Evolutionary conservation across 768 basidiomycete species (phyloP).

Genomic region (Postia placenta): DNA sequence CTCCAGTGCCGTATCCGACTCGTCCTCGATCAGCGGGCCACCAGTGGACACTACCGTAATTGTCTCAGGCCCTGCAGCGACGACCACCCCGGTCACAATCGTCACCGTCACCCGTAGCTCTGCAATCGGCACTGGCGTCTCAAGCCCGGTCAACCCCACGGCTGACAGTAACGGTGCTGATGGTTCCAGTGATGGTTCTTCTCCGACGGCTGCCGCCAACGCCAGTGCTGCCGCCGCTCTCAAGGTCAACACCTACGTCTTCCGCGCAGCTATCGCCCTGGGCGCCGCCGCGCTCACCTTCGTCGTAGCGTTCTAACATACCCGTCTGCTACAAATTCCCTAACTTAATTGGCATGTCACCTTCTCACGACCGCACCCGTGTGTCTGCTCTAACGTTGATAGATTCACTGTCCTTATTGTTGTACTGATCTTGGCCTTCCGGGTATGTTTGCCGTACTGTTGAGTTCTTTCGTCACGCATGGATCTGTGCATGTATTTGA

Average conservation of each 20-base stretch:
- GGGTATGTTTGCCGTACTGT: neutral
- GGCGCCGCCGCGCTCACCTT: conserved; percentile 17
- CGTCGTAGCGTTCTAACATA: conserved; percentile 15
- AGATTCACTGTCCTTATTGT: neutral
- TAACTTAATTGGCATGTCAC: too few species aligned
- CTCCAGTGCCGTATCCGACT: neutral
- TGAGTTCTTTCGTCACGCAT: neutral
- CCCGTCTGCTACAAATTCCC: too few species aligned
- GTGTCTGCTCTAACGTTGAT: too few species aligned
- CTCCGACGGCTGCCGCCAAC: conserved; percentile 3
- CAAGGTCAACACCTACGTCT: conserved; percentile 10
- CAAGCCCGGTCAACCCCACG: too few species aligned
- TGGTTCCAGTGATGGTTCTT: too few species aligned
- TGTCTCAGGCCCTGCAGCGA: neutral
- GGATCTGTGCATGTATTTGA: conserved; percentile 1
- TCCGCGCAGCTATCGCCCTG: conserved; percentile 18
- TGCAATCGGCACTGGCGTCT: too few species aligned
- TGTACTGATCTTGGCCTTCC: neutral
- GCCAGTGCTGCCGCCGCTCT: conserved; percentile 3
- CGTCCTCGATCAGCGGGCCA: too few species aligned
- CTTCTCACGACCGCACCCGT: too few species aligned
- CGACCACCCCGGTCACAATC: conserved; percentile 3
- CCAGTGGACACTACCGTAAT: too few species aligned
- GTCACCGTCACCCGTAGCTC: conserved; percentile 10
- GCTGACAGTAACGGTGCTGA: too few species aligned